A percentile compares a stretch with the other conserved stretches of the same genome.
These are phyloP conservation scores for Herpetospermum pedunculosum DNA, from an alignment of 306 rosid species.

Conservation along the genomic window DNA sequence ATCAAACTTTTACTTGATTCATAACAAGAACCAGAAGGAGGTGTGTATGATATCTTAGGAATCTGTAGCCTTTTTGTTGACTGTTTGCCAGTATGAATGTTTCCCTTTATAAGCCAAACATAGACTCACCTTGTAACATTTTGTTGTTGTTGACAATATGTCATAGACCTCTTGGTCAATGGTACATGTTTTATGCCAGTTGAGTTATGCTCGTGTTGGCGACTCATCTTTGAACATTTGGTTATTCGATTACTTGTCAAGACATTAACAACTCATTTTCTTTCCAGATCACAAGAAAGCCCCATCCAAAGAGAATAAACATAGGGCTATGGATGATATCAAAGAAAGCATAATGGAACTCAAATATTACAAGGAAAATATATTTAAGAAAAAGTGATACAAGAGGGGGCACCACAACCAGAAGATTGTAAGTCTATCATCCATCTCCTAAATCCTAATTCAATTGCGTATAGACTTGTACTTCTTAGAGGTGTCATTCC, in stretches of 20 bases:
- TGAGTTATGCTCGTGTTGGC: too few species aligned
- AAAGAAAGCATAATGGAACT: constrained; percentile 83
- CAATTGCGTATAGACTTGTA: not conserved
- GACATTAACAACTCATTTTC: not conserved
- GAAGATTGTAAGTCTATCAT: not conserved
- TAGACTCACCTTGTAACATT: too few species aligned
- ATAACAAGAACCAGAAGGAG: not conserved
- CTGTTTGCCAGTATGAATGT: not conserved
- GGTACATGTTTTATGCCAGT: too few species aligned
- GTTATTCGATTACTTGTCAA: not conserved
- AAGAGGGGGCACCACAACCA: not conserved
- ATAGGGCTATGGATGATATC: constrained; percentile 95
- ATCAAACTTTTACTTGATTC: not conserved
- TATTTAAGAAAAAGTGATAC: constrained; percentile 65
- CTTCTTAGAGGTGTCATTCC: not conserved
- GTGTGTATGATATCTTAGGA: not conserved
- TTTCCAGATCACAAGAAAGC: constrained; percentile 55
- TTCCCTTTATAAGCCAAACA: not conserved
- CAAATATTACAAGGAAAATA: constrained; percentile 57
- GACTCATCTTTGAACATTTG: not conserved
- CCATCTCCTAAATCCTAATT: not conserved
- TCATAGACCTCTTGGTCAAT: too few species aligned
- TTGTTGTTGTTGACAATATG: too few species aligned
- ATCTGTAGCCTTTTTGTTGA: not conserved
- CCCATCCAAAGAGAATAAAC: constrained; percentile 56